These are phyloP conservation scores for Boletus eberwhitei DNA, from an alignment of 768 basidiomycete genomes.

Conservation along the genomic window DNA sequence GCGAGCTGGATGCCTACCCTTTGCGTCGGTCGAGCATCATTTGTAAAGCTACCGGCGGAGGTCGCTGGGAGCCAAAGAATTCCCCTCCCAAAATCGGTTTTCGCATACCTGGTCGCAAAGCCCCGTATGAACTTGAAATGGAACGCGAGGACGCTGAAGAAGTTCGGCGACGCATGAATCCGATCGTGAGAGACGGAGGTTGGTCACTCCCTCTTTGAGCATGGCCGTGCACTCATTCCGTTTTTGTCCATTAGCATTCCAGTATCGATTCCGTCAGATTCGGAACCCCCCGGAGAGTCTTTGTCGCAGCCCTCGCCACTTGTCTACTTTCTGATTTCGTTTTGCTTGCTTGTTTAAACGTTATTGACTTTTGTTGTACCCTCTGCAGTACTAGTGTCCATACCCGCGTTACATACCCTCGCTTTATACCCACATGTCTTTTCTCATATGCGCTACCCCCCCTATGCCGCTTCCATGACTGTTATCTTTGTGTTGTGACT, in stretches of 20 bases:
- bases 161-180: slow-evolving; percentile 49
- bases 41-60: slow-evolving; percentile 78
- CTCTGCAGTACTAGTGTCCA: not conserved
- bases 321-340: slow-evolving; percentile 55
- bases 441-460: slow-evolving; percentile 12
- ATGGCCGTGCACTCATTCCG: slow-evolving; percentile 2
- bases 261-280: slow-evolving; percentile 56
- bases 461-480: slow-evolving; percentile 15
- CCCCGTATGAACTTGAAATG: slow-evolving; percentile 65
- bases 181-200: slow-evolving; percentile 62
- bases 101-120: slow-evolving; percentile 64
- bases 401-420: slow-evolving; percentile 23
- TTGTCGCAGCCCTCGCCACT: slow-evolving; percentile 44
- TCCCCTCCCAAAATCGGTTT: slow-evolving; percentile 39
- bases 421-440: slow-evolving; percentile 20
- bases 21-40: slow-evolving; percentile 61
- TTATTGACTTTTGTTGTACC: slow-evolving; percentile 27
- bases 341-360: slow-evolving; percentile 7
- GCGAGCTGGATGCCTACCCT: slow-evolving; percentile 73
- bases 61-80: slow-evolving; percentile 74
- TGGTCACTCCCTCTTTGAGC: slow-evolving; percentile 1
- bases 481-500: slow-evolving; percentile 10
- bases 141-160: slow-evolving; percentile 62
- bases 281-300: slow-evolving; percentile 42
- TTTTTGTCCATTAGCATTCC: slow-evolving; percentile 44